Evolutionary conservation across 208 protist species (phyloP).

Genomic region (Leishmania tropica): DNA sequence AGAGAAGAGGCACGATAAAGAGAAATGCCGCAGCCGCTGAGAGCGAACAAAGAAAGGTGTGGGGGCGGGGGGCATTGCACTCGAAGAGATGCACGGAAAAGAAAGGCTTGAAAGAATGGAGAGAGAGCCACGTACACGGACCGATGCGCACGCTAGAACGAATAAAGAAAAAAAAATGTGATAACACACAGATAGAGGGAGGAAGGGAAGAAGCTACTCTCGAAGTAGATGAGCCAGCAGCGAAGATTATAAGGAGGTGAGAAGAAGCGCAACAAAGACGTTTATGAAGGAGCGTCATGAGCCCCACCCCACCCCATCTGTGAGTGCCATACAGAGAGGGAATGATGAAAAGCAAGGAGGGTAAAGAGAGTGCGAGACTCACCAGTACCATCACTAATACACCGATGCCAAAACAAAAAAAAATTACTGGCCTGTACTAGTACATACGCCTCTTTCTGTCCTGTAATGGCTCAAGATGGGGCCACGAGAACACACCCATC

Average conservation of each 20-base stretch:
- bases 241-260: background rate
- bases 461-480: background rate
- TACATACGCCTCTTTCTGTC: background rate
- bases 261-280: background rate
- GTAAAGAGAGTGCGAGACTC: background rate
- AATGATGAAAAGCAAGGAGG: background rate
- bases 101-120: background rate
- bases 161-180: background rate
- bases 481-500: background rate
- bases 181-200: background rate
- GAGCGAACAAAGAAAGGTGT: background rate
- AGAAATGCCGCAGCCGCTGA: background rate
- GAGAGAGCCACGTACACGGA: background rate
- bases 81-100: background rate
- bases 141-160: background rate
- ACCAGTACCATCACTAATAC: background rate
- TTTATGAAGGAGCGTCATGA: background rate
- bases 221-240: background rate
- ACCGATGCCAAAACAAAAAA: background rate
- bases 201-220: background rate
- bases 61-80: background rate
- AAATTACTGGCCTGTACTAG: background rate
- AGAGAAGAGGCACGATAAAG: background rate
- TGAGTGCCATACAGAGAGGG: background rate
- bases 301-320: background rate